These are phyloP conservation scores for Teunomyces panamensis DNA, from an alignment of 805 yeast species.

Conservation along the genomic window DNA sequence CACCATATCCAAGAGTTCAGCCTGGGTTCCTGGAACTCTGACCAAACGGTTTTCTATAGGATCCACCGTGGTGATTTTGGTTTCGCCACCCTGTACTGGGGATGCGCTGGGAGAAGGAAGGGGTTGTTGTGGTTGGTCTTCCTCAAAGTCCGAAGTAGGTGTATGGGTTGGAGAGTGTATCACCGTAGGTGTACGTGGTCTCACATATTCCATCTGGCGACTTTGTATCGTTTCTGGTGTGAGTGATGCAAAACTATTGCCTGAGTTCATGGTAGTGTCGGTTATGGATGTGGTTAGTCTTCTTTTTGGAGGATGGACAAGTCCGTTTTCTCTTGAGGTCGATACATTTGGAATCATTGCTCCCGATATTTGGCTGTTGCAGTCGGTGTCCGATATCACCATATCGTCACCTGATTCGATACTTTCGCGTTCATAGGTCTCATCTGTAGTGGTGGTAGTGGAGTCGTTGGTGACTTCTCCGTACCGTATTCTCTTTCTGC, in stretches of 20 bases:
- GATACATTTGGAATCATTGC: slow-evolving; percentile 9
- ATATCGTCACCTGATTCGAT: slow-evolving; percentile 32
- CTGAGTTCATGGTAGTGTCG: slow-evolving; percentile 1
- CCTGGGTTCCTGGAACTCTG: slow-evolving; percentile 23
- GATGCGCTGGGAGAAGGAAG: slow-evolving; percentile 68
- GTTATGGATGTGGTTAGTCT: slow-evolving; percentile 20
- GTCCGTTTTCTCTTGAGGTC: slow-evolving; percentile 14
- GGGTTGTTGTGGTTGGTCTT: slow-evolving; percentile 43
- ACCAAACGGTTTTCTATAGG: slow-evolving; percentile 17
- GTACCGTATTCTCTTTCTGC: slow-evolving; percentile 18
- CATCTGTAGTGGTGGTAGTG: slow-evolving; percentile 14
- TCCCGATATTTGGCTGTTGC: slow-evolving; percentile 18
- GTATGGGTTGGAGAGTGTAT: slow-evolving; percentile 30
- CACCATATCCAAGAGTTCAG: slow-evolving; percentile 39
- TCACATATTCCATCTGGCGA: neutral
- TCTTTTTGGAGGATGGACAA: slow-evolving; percentile 37
- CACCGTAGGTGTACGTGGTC: slow-evolving; percentile 28
- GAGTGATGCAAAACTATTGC: neutral
- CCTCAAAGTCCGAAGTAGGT: slow-evolving; percentile 37
- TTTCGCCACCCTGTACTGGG: slow-evolving; percentile 18
- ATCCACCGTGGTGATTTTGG: slow-evolving; percentile 20
- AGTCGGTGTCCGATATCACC: slow-evolving; percentile 35
- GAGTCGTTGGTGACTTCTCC: slow-evolving; percentile 6
- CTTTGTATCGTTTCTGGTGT: slow-evolving; percentile 1
- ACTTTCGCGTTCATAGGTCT: slow-evolving; percentile 11